Base-by-base conservation (phyloP, 2,329 filamentous ascomycete genomes). In the Coleophoma eucalyptorum region DNA sequence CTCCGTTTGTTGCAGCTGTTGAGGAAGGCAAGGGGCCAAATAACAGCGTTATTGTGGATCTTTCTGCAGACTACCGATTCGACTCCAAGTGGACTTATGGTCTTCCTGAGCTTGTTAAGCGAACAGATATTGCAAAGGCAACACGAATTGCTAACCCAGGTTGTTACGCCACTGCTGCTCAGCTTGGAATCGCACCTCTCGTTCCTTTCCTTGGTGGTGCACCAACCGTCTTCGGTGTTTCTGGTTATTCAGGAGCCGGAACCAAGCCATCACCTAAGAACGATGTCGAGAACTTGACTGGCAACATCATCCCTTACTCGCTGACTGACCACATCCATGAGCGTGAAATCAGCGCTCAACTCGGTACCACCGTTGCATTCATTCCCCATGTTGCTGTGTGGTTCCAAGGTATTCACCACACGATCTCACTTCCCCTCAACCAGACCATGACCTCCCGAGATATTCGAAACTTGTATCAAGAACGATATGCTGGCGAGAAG, bases 51-150 rank as follows among this genome's bases (percentile, higher is more conserved):
- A 89, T 97, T 59, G 79, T 99, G 43, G 94, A 99, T 68, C 80
- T 99, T 34, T 96, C 91, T n/a, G 94, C 94, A 53, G 94, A 99
- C 72, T 95, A 96, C 72, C 86, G 93, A 46, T 97, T 97, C 68
- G 87, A 96, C 65, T 73, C 78, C 50, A 77, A 79, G 20, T 96
- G 91, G 92, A 90, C 89, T 0, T 97, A 97, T 65, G 90, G 90
- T 60, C 84, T 97, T 4, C 91, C 91, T 13, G 94, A 97, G 71
- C 77, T 96, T 46, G 81, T 90, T 46, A 83, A 84, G 67, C 84
- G 93, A 50, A 80, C 81, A 54, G 80, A 86, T 59, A 91, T 97
- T 61, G 83, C 87, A 20, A 80, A 86, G 58, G 83, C 93, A 5
- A 91, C 80, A 15, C 84, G 90, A 50, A 97, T 99, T 66, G 79